These are phyloP conservation scores for Penicillium waksmanii DNA, from an alignment of 495 filamentous ascomycete species.

Conservation along the genomic window DNA sequence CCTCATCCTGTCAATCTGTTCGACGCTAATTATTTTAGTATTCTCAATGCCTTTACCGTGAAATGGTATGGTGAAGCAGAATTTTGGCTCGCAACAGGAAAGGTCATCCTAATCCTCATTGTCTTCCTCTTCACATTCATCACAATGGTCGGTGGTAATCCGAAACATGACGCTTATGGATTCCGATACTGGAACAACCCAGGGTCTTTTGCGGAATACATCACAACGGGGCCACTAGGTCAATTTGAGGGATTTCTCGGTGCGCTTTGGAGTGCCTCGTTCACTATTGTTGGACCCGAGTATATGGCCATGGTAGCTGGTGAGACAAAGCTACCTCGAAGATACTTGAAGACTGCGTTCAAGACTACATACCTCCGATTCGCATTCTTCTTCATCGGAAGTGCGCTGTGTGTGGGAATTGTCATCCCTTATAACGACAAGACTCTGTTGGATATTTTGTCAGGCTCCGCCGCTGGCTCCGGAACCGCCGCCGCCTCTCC, in stretches of 20 bases:
- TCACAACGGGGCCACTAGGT: slow-evolving; percentile 62
- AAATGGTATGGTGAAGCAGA: slow-evolving; percentile 70
- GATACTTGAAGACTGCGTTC: slow-evolving; percentile 56
- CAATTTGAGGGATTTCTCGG: slow-evolving; percentile 72
- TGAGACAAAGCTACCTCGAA: slow-evolving; percentile 71
- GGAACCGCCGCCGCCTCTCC: slow-evolving; percentile 65
- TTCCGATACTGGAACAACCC: slow-evolving; percentile 60
- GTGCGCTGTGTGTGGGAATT: slow-evolving; percentile 68
- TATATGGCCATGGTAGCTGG: slow-evolving; percentile 81
- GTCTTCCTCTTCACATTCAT: slow-evolving; percentile 43
- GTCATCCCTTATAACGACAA: slow-evolving; percentile 62
- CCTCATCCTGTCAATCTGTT: slow-evolving; percentile 33
- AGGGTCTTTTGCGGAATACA: slow-evolving; percentile 46
- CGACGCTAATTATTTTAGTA: slow-evolving; percentile 5
- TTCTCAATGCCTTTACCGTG: slow-evolving; percentile 50
- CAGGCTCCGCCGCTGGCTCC: slow-evolving; percentile 28
- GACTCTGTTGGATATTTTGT: slow-evolving; percentile 48
- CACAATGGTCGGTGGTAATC: slow-evolving; percentile 75
- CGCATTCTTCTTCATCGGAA: slow-evolving; percentile 72
- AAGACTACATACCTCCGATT: slow-evolving; percentile 75
- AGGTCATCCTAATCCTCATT: slow-evolving; percentile 69
- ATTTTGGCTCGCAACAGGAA: slow-evolving; percentile 71
- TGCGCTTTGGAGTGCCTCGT: slow-evolving; percentile 56
- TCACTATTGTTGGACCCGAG: slow-evolving; percentile 60
- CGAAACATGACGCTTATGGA: slow-evolving; percentile 67